Conservation (phyloP, 2,329 filamentous ascomycete species). For the Juglanconis juglandina region DNA sequence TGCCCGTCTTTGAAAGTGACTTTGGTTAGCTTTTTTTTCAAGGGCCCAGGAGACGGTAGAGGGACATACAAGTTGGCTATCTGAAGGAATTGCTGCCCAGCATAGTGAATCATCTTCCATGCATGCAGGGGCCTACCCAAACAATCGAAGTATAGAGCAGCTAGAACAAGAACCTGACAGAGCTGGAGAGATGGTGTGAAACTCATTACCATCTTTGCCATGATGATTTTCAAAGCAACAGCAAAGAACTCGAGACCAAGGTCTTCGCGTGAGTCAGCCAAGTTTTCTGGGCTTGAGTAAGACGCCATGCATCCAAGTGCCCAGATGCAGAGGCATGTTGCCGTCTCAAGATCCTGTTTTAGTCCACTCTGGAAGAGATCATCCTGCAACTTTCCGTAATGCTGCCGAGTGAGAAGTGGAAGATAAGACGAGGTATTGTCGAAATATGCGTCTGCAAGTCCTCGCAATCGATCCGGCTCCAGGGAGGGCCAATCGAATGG, state of each 20-base stretch:
- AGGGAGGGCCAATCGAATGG: conserved; percentile 27
- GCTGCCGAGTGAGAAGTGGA: conserved; percentile 30
- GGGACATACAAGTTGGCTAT: conserved; percentile 28
- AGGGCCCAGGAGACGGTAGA: neutral
- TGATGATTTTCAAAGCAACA: conserved; percentile 33
- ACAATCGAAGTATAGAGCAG: conserved; percentile 35
- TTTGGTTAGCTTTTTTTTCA: neutral
- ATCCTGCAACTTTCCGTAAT: conserved; percentile 28
- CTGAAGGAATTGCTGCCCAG: conserved; percentile 29
- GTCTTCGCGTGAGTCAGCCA: conserved; percentile 19
- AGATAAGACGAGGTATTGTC: conserved; percentile 32
- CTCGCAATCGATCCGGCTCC: conserved; percentile 24
- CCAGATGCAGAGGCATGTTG: conserved; percentile 35
- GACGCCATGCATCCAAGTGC: conserved; percentile 30
- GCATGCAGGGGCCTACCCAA: conserved; percentile 35
- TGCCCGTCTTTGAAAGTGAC: conserved; percentile 13
- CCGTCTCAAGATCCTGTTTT: conserved; percentile 26
- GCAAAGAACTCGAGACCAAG: conserved; percentile 32
- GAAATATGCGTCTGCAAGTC: conserved; percentile 32
- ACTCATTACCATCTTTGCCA: conserved; percentile 30
- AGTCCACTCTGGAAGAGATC: conserved; percentile 25
- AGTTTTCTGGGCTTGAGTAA: neutral
- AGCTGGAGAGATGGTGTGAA: conserved; percentile 28
- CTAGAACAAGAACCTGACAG: conserved; percentile 35
- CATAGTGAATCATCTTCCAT: conserved; percentile 32